These are phyloP conservation scores for Leishmania guyanensis DNA, from an alignment of 208 protist species.

Conservation along the genomic window DNA sequence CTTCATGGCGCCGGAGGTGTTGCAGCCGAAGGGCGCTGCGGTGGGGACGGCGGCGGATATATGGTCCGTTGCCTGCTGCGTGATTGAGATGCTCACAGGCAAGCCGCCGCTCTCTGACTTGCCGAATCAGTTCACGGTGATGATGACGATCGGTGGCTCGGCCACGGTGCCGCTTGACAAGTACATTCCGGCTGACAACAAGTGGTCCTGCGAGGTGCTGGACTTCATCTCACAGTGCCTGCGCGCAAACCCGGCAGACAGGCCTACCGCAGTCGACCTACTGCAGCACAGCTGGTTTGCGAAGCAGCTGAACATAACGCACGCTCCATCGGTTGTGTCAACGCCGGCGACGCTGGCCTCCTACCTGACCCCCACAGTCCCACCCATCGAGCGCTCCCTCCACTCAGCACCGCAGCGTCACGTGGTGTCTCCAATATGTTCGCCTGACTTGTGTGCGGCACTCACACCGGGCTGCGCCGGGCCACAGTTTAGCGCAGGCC, in stretches of 20 bases:
- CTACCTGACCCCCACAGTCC: slow-evolving; percentile 2
- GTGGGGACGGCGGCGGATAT: slow-evolving; percentile 69
- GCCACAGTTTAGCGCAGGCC: neutral
- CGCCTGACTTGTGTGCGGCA: neutral
- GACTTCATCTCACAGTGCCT: slow-evolving; percentile 73
- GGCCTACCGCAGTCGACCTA: slow-evolving; percentile 59
- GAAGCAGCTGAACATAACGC: slow-evolving; percentile 6
- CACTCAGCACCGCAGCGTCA: neutral
- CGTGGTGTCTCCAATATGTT: neutral
- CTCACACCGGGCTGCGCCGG: neutral
- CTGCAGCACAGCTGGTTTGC: slow-evolving; percentile 71
- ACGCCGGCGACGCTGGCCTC: slow-evolving; percentile 10
- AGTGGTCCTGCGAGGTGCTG: slow-evolving; percentile 53
- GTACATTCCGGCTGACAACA: slow-evolving; percentile 65
- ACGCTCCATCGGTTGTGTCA: slow-evolving; percentile 3
- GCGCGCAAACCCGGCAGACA: slow-evolving; percentile 45
- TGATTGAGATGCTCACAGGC: slow-evolving; percentile 91
- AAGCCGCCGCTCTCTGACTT: slow-evolving; percentile 63
- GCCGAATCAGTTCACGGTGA: slow-evolving; percentile 73
- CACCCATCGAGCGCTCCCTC: neutral
- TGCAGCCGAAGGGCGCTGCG: slow-evolving; percentile 37
- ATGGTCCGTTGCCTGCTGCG: slow-evolving; percentile 91
- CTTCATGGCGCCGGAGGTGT: slow-evolving; percentile 93
- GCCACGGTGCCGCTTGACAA: slow-evolving; percentile 45
- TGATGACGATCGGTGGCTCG: slow-evolving; percentile 75